Conservation (phyloP, 371 early-diverging fungal species). For the Conidiobolus incongruus region DNA sequence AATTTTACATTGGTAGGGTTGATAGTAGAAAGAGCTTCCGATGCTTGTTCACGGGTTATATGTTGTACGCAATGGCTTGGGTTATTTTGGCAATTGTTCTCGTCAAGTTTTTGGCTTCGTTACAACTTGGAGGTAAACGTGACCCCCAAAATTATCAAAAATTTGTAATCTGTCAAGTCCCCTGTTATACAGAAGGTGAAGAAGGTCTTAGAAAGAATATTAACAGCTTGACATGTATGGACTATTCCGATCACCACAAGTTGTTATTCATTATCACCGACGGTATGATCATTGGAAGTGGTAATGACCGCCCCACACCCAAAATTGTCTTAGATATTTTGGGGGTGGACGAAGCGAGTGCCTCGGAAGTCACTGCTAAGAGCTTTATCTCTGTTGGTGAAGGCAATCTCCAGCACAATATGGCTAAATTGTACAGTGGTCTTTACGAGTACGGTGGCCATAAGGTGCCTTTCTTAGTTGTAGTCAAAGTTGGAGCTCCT, state of each 20-base stretch:
- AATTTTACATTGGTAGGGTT: conserved; percentile 70
- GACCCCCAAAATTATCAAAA: conserved; percentile 72
- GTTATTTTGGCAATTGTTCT: conserved; percentile 65
- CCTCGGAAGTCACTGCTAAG: conserved; percentile 36
- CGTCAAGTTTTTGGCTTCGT: conserved; percentile 81
- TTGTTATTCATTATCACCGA: conserved; percentile 77
- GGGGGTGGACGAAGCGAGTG: conserved; percentile 50
- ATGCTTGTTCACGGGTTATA: conserved; percentile 71
- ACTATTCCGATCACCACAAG: conserved; percentile 89
- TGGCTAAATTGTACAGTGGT: conserved; percentile 95
- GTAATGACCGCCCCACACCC: conserved; percentile 93
- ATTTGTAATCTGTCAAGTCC: conserved; percentile 70
- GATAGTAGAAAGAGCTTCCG: conserved; percentile 57
- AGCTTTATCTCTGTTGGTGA: conserved; percentile 82
- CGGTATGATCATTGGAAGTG: conserved; percentile 87
- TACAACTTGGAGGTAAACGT: conserved; percentile 50
- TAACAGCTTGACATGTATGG: conserved; percentile 70
- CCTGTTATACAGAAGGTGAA: conserved; percentile 97
- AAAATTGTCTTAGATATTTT: conserved; percentile 89
- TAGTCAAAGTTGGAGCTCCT: conserved; percentile 80
- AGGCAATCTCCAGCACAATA: conserved; percentile 76
- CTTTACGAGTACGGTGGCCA: conserved; percentile 77
- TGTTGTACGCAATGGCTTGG: conserved; percentile 51
- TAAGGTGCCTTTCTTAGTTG: conserved; percentile 80
- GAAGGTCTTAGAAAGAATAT: conserved; percentile 82